These are phyloP conservation scores for Colletotrichum liriopes DNA, from an alignment of 2,329 filamentous ascomycete species.

Conservation along the genomic window DNA sequence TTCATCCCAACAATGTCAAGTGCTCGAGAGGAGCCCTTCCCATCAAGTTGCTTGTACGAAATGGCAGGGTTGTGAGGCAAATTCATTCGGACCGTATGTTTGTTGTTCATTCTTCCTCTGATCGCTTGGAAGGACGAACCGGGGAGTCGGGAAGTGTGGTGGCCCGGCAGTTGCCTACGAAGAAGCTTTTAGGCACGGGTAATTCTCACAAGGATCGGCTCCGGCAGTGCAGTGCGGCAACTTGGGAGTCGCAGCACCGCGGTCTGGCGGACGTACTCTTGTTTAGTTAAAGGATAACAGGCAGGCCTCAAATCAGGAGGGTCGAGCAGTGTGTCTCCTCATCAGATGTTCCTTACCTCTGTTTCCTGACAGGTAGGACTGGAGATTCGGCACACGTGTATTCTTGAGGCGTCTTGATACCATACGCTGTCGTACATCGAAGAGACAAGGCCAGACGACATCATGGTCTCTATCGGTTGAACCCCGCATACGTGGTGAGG, in stretches of 20 bases:
- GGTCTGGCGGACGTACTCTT: neutral
- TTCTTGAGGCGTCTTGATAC: neutral
- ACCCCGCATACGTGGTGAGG: neutral
- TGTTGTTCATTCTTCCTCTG: no score
- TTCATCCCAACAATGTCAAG: conserved; percentile 21
- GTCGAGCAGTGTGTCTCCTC: neutral
- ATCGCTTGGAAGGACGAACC: neutral
- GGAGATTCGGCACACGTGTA: no score
- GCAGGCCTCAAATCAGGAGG: neutral
- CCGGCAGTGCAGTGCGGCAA: neutral
- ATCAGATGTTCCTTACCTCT: neutral
- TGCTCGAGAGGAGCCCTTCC: conserved; percentile 31
- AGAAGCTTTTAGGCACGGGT: neutral
- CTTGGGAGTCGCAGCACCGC: neutral
- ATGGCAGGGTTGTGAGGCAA: neutral
- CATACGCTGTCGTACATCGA: neutral
- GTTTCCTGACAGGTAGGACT: neutral
- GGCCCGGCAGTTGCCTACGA: neutral
- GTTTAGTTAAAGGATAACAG: neutral
- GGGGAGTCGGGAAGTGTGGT: neutral
- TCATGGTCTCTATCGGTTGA: neutral
- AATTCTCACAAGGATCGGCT: neutral
- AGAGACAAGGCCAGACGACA: no score
- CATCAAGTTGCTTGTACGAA: neutral
- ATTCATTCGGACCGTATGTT: neutral